Evolutionary conservation across 1,284 basidiomycete species (phyloP).

Genomic region (Porphyrellus sp.): DNA sequence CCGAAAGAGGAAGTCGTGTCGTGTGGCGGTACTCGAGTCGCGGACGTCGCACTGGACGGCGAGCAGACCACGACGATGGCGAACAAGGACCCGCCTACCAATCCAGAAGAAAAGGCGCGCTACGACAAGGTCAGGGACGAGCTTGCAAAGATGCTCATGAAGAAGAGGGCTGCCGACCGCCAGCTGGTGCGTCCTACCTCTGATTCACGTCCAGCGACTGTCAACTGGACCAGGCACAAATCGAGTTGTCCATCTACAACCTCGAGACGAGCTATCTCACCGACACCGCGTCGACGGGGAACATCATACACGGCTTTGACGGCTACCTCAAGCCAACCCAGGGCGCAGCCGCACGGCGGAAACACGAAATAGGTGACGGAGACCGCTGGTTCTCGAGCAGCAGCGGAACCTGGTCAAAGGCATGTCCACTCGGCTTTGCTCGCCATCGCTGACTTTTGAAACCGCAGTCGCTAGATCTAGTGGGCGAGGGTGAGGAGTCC

Average conservation of each 20-base stretch:
- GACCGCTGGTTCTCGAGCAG: constrained; percentile 79
- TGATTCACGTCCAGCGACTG: not conserved
- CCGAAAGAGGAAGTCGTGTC: constrained; percentile 24
- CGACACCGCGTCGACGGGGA: constrained; percentile 75
- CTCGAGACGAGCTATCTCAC: constrained; percentile 69
- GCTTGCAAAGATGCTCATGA: constrained; percentile 62
- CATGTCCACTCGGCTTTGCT: constrained; percentile 27
- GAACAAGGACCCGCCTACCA: constrained; percentile 37
- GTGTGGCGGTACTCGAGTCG: constrained; percentile 10
- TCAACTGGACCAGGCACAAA: constrained; percentile 48
- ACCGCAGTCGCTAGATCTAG: constrained; percentile 63
- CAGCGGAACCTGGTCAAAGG: constrained; percentile 71
- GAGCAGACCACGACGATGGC: constrained; percentile 22
- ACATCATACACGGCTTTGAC: constrained; percentile 81
- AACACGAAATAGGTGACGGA: constrained; percentile 69
- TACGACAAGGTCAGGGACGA: constrained; percentile 73
- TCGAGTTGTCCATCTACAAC: constrained; percentile 72
- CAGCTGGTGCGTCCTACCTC: constrained; percentile 52
- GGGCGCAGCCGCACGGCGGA: constrained; percentile 54
- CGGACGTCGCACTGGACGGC: not conserved
- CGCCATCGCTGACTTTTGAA: constrained; percentile 1
- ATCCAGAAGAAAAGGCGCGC: constrained; percentile 59
- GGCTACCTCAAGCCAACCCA: constrained; percentile 74
- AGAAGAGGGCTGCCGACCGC: constrained; percentile 68
- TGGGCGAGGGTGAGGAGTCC: constrained; percentile 70